Percentiles rank a stretch among this genome's conserved stretches.
These are phyloP conservation scores for Clavariopsis aquatica DNA, from an alignment of 495 filamentous ascomycete genomes.

Conservation along the genomic window DNA sequence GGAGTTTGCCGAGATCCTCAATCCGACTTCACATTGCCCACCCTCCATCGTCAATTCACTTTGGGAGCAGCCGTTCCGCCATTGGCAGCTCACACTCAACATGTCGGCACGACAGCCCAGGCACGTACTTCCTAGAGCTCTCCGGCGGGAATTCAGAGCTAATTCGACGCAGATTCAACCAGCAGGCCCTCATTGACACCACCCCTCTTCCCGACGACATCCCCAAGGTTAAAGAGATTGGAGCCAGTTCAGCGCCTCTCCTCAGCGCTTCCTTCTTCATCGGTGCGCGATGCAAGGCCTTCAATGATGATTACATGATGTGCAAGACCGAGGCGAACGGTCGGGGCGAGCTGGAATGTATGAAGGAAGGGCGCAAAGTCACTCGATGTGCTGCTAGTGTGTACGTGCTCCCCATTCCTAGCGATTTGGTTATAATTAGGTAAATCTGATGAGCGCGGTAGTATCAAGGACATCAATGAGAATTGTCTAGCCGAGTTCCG, in stretches of 20 bases:
- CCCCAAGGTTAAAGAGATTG: slow-evolving; percentile 87
- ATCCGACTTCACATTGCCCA: background rate
- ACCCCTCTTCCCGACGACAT: slow-evolving; percentile 91
- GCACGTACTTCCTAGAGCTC: slow-evolving; percentile 29
- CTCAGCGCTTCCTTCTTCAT: slow-evolving; percentile 96
- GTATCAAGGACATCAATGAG: slow-evolving; percentile 94
- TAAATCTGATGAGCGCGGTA: slow-evolving; percentile 42
- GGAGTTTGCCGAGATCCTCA: background rate
- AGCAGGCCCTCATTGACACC: slow-evolving; percentile 88
- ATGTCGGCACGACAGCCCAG: slow-evolving; percentile 50
- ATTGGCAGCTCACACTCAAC: slow-evolving; percentile 34
- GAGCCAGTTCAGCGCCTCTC: slow-evolving; percentile 85
- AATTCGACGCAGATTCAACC: slow-evolving; percentile 72
- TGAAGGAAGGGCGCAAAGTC: slow-evolving; percentile 94
- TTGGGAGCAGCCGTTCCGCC: slow-evolving; percentile 20
- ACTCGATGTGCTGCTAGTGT: slow-evolving; percentile 95
- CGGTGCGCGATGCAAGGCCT: slow-evolving; percentile 87
- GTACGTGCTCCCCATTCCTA: slow-evolving; percentile 55
- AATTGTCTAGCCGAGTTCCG: slow-evolving; percentile 89
- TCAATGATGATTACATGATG: slow-evolving; percentile 99
- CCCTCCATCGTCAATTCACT: slow-evolving; percentile 26
- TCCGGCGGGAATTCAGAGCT: slow-evolving; percentile 29
- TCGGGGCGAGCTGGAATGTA: slow-evolving; percentile 86
- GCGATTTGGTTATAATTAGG: background rate
- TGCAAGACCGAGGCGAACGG: slow-evolving; percentile 93